Conservation (phyloP, 352 stramenopile species). For the Pythium graminicola region DNA sequence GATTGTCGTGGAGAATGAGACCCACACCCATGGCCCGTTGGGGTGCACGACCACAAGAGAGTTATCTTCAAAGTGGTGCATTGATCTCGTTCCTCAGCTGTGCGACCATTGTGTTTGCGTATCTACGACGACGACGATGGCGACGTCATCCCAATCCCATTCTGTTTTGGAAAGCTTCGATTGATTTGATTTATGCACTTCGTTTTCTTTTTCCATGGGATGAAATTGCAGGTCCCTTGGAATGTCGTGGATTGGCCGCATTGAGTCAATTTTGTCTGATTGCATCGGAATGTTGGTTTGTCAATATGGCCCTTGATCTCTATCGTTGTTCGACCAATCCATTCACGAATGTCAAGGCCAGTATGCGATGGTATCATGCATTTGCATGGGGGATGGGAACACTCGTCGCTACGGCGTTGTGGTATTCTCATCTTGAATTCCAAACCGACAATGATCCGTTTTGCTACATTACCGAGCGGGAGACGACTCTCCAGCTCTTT, state of each 20-base stretch:
- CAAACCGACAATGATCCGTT: conserved; percentile 39
- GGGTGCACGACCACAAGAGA: conserved; percentile 20
- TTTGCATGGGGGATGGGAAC: conserved; percentile 64
- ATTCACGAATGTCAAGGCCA: conserved; percentile 78
- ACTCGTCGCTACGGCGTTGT: conserved; percentile 48
- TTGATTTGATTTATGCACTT: conserved; percentile 69
- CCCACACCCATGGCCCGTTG: not conserved
- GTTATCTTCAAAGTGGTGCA: conserved; percentile 58
- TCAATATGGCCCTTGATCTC: conserved; percentile 81
- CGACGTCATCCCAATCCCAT: conserved; percentile 75
- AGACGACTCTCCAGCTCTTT: conserved; percentile 50
- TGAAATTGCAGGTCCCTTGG: conserved; percentile 35
- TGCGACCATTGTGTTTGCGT: conserved; percentile 64
- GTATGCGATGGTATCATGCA: conserved; percentile 61
- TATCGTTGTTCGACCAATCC: conserved; percentile 83
- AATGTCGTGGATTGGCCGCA: conserved; percentile 50
- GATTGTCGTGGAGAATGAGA: no score
- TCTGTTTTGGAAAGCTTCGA: conserved; percentile 74
- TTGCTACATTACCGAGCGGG: conserved; percentile 73
- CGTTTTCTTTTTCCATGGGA: conserved; percentile 73
- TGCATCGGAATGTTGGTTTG: conserved; percentile 83
- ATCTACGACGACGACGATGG: conserved; percentile 58
- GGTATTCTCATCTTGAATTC: conserved; percentile 42
- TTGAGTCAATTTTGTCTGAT: conserved; percentile 72
- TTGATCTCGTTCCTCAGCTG: conserved; percentile 73